Evolutionary conservation across 345 rosid species (phyloP).

Genomic region (Garcia nutans): DNA sequence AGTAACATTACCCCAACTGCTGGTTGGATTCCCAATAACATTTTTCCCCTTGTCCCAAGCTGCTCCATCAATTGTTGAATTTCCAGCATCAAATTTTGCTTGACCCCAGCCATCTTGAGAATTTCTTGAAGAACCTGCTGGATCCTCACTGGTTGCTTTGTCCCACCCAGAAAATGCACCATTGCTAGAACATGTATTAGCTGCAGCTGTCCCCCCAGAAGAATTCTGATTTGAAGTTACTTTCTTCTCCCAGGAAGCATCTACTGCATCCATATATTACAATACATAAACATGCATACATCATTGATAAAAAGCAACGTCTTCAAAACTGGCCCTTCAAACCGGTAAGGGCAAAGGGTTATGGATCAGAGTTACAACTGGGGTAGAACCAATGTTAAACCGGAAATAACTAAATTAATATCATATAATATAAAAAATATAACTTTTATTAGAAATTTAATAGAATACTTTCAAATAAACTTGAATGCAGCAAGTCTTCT

Average conservation of each 20-base stretch:
- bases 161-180: slow-evolving; percentile 46
- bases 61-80: slow-evolving; percentile 32
- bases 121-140: slow-evolving; percentile 21
- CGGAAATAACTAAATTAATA: too few relatives aligned
- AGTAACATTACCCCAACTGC: slow-evolving; percentile 27
- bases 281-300: slow-evolving; percentile 2
- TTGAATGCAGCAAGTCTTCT: too few relatives aligned
- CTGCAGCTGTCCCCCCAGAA: slow-evolving; percentile 52
- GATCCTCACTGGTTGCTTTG: slow-evolving; percentile 20
- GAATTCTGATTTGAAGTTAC: slow-evolving; percentile 37
- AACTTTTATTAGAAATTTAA: too few relatives aligned
- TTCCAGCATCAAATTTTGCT: slow-evolving; percentile 25
- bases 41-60: slow-evolving; percentile 40
- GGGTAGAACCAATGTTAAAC: too few relatives aligned
- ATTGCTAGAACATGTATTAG: slow-evolving; percentile 33
- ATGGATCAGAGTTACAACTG: too few relatives aligned
- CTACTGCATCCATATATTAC: slow-evolving; percentile 29
- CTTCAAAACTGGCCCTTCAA: too few relatives aligned
- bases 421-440: too few relatives aligned
- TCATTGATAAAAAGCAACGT: not conserved
- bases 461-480: too few relatives aligned
- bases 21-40: slow-evolving; percentile 16
- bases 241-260: slow-evolving; percentile 45
- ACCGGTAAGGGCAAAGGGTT: too few relatives aligned
- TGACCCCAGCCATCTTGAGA: slow-evolving; percentile 51